Evolutionary conservation across 352 stramenopile genomes (phyloP).

Genomic region (Pythium phragmiticola): DNA sequence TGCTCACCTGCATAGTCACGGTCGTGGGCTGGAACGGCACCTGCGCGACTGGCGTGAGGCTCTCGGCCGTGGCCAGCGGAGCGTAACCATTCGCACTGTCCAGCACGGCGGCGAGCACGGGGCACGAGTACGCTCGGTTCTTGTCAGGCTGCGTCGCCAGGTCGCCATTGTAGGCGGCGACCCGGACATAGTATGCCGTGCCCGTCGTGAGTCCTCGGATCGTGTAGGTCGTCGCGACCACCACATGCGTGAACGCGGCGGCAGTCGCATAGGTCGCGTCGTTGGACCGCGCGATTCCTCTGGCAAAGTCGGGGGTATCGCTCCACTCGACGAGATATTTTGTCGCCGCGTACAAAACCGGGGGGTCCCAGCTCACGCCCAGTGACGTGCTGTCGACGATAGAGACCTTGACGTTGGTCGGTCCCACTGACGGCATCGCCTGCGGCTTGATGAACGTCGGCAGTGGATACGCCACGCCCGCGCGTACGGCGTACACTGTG

Average conservation of each 20-base stretch:
- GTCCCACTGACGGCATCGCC: slow-evolving; percentile 45
- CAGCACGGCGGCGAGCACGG: slow-evolving; percentile 51
- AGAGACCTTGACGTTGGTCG: slow-evolving; percentile 50
- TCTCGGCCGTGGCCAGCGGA: slow-evolving; percentile 25
- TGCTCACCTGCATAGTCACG: slow-evolving; percentile 78
- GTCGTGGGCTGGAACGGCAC: slow-evolving; percentile 65
- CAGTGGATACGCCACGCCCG: slow-evolving; percentile 20
- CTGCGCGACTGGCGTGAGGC: slow-evolving; percentile 48
- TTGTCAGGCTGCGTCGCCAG: slow-evolving; percentile 12
- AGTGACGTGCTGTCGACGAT: slow-evolving; percentile 60
- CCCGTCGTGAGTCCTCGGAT: slow-evolving; percentile 81
- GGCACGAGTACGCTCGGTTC: slow-evolving; percentile 60
- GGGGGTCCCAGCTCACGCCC: slow-evolving; percentile 64
- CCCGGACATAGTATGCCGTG: slow-evolving; percentile 84
- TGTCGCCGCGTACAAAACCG: slow-evolving; percentile 21
- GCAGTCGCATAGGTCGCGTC: slow-evolving; percentile 49
- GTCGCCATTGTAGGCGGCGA: slow-evolving; percentile 89
- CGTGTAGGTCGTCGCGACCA: slow-evolving; percentile 53
- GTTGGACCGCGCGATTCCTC: slow-evolving; percentile 27
- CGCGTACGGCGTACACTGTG: slow-evolving; percentile 31
- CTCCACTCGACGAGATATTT: slow-evolving; percentile 90
- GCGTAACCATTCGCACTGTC: slow-evolving; percentile 20
- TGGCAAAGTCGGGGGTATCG: slow-evolving; percentile 38
- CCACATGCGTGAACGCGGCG: slow-evolving; percentile 46
- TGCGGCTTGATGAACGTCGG: slow-evolving; percentile 41